Evolutionary conservation across 495 filamentous ascomycete genomes (phyloP), one percentile per base, ranked within the genome.

Genomic region (Penicillium diatomitis): DNA sequence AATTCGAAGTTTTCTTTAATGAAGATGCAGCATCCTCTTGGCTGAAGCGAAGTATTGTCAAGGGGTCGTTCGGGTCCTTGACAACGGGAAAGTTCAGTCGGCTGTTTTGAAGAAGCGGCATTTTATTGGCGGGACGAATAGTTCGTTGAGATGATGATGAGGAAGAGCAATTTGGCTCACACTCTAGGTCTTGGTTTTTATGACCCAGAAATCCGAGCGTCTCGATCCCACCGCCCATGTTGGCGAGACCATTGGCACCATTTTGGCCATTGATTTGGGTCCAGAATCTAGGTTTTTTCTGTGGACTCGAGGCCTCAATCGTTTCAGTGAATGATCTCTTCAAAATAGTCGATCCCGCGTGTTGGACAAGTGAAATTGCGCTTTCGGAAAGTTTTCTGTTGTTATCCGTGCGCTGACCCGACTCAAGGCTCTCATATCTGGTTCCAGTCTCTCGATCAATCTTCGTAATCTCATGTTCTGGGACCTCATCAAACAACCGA

Each of bases 51-150:
- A 81, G 49, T 5, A 74, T 66, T 2, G 85, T 88, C 50, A 72
- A 74, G 29, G 78, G 75, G 50, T 87, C 78, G 51, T 83, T 78
- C 0, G 84, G 77, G 50, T 92, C 78, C 64, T 95, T 95, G 10
- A 94, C 87, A 7, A 91, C 79, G 2, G 85, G 78, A 54, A 88
- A 95, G 10, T 70, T 71, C 27, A 88, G 72, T 31, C 53, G 63
- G 38, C 58, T 63, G 32, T 63, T 68, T 34, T 62, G 56, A 5
- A 46, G 48, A 27, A 57, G 53, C 8, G 37, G 46, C 38, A 54
- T 34, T 5, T 27, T 4, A 33, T 44, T 66, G 8, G 60, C 48
- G 7, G 60, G 51, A 10, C 57, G 60, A 30, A 57, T 42, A n/a
- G 62, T 62, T 38, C 50, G 54, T 45, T 67, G 65, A 5, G 60